These are phyloP conservation scores for Phlebopus sp. DNA, from an alignment of 1,284 basidiomycete genomes.

Conservation along the genomic window DNA sequence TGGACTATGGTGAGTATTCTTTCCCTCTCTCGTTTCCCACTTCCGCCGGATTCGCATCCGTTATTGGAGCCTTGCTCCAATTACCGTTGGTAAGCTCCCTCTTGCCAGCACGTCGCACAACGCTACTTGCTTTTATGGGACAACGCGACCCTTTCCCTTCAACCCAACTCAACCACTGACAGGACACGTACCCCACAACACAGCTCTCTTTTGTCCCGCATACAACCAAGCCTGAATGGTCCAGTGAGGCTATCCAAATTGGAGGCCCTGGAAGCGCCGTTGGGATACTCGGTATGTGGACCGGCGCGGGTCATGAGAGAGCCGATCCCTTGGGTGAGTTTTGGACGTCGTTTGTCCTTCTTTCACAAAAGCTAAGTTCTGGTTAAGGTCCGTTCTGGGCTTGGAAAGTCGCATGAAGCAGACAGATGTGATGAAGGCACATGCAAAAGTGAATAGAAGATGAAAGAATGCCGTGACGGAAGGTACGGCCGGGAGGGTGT, in stretches of 20 bases:
- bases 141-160: too few species aligned
- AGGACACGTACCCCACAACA: conserved; percentile 25
- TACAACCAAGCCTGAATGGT: conserved; percentile 41
- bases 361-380: neutral
- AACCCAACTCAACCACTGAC: conserved; percentile 4
- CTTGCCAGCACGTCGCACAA: too few species aligned
- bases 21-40: neutral
- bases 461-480: too few species aligned
- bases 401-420: conserved; percentile 44
- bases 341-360: neutral
- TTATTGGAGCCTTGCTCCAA: too few species aligned
- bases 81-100: too few species aligned
- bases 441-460: too few species aligned
- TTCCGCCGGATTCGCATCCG: neutral
- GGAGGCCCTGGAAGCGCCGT: conserved; percentile 50
- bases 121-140: too few species aligned
- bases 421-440: neutral
- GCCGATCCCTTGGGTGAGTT: conserved; percentile 47
- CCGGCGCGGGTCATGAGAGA: conserved; percentile 48
- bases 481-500: too few species aligned
- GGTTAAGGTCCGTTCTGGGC: conserved; percentile 49
- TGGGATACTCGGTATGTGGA: conserved; percentile 60
- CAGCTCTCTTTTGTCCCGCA: conserved; percentile 18
- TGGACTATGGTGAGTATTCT: conserved; percentile 48
- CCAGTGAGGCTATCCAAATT: conserved; percentile 54